These are phyloP conservation scores for Cystofilobasidium capitatum DNA, from an alignment of 768 basidiomycete genomes.

Conservation along the genomic window DNA sequence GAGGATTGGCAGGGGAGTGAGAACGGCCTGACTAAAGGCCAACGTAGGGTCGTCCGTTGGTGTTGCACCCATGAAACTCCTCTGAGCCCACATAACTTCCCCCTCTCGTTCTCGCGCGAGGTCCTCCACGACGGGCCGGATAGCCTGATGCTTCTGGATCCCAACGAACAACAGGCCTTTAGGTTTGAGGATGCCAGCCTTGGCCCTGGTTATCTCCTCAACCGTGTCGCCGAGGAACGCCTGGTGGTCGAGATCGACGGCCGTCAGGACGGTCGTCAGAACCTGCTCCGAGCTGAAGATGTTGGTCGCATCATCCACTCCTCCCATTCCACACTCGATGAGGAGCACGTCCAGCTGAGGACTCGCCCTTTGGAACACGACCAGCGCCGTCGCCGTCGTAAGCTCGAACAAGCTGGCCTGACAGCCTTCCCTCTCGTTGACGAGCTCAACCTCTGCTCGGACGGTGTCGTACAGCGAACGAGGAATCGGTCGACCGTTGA, in stretches of 20 bases:
- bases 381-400: constrained; percentile 68
- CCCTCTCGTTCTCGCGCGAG: constrained; percentile 23
- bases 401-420: constrained; percentile 70
- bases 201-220: constrained; percentile 65
- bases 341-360: constrained; percentile 61
- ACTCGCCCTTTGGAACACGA: constrained; percentile 53
- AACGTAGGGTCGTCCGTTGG: neutral
- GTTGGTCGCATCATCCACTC: constrained; percentile 85
- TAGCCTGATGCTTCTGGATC: constrained; percentile 42
- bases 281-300: constrained; percentile 61
- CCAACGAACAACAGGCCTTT: constrained; percentile 40
- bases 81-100: constrained; percentile 13
- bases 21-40: constrained; percentile 24
- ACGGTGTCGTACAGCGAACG: constrained; percentile 46
- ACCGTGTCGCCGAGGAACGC: constrained; percentile 72
- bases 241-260: constrained; percentile 89
- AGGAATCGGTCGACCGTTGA: constrained; percentile 53
- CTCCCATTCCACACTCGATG: constrained; percentile 92
- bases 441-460: constrained; percentile 46
- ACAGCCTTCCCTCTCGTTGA: constrained; percentile 42
- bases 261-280: constrained; percentile 68
- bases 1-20: constrained; percentile 24
- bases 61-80: neutral
- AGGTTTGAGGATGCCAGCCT: constrained; percentile 64
- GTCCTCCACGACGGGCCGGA: constrained; percentile 43